Conservation (phyloP, 225 moss, liverwort and hornwort genomes). For the Climacium dendroides region DNA sequence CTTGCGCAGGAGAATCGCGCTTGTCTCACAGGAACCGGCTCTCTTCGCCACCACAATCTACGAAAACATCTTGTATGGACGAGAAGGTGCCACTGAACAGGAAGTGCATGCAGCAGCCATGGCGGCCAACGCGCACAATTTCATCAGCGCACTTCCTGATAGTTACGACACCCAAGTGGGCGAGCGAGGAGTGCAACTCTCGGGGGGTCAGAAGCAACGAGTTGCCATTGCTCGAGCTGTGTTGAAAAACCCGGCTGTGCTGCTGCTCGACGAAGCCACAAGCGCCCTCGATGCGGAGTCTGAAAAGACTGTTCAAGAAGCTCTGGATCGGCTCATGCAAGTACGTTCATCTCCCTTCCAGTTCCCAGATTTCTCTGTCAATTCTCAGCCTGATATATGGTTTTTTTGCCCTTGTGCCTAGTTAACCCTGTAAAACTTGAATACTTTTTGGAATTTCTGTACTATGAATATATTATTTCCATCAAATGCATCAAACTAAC, state of each 20-base stretch:
- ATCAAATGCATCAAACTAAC: neutral
- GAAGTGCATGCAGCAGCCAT: conserved; percentile 28
- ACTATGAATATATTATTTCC: neutral
- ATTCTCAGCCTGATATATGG: neutral
- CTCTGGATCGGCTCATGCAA: conserved; percentile 20
- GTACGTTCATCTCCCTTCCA: neutral
- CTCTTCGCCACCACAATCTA: conserved; percentile 29
- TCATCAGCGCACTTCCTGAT: conserved; percentile 13
- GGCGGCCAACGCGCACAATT: conserved; percentile 23
- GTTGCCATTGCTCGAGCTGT: conserved; percentile 35
- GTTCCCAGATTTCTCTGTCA: neutral
- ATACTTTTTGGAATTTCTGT: neutral
- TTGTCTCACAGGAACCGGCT: conserved; percentile 30
- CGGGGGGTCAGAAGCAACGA: conserved; percentile 39
- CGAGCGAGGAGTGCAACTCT: conserved; percentile 29
- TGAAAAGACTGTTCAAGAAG: conserved; percentile 28
- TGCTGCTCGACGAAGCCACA: conserved; percentile 31
- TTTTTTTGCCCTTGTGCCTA: no score
- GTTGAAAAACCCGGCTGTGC: conserved; percentile 20
- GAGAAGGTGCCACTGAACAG: conserved; percentile 14
- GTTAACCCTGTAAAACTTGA: neutral
- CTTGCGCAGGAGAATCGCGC: conserved; percentile 10
- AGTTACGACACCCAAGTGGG: conserved; percentile 29
- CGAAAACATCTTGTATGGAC: conserved; percentile 29
- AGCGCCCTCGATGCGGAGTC: conserved; percentile 27